These are phyloP conservation scores for Discostella pseudostelligera DNA, from an alignment of 108 stramenopile genomes.

Conservation along the genomic window DNA sequence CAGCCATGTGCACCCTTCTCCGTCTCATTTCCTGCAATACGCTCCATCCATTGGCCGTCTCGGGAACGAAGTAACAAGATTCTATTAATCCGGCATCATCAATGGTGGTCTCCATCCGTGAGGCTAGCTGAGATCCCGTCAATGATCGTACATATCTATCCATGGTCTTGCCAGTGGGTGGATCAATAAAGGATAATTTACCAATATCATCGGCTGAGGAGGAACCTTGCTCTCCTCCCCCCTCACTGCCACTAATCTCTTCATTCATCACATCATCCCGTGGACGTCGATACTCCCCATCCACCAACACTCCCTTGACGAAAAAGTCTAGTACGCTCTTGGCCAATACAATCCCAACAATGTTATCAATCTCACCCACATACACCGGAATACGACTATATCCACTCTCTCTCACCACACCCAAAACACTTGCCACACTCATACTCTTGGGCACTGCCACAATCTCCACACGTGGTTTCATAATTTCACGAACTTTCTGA, in stretches of 20 bases:
- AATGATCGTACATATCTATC: slow-evolving; percentile 72
- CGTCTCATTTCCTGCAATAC: slow-evolving; percentile 96
- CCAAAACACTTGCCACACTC: slow-evolving; percentile 83
- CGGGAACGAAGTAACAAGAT: slow-evolving; percentile 96
- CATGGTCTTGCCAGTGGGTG: slow-evolving; percentile 38
- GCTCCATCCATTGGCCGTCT: slow-evolving; percentile 95
- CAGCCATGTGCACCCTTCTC: slow-evolving; percentile 93
- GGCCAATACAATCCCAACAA: slow-evolving; percentile 94
- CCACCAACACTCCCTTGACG: slow-evolving; percentile 81
- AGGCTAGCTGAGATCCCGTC: slow-evolving; percentile 76
- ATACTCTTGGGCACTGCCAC: slow-evolving; percentile 84
- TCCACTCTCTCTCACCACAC: slow-evolving; percentile 78
- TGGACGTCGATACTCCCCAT: slow-evolving; percentile 61
- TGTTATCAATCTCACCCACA: slow-evolving; percentile 96
- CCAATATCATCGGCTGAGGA: slow-evolving; percentile 23
- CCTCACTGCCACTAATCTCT: slow-evolving; percentile 20
- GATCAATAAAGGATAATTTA: slow-evolving; percentile 46
- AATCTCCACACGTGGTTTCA: slow-evolving; percentile 95
- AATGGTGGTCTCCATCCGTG: slow-evolving; percentile 80
- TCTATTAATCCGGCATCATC: slow-evolving; percentile 85
- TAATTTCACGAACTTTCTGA: slow-evolving; percentile 87
- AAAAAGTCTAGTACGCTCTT: slow-evolving; percentile 95
- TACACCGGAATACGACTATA: slow-evolving; percentile 96
- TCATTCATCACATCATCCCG: slow-evolving; percentile 29
- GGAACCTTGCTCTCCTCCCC: slow-evolving; percentile 13